These are phyloP conservation scores for Kodamaea sagamina DNA, from an alignment of 805 yeast genomes.

Conservation along the genomic window DNA sequence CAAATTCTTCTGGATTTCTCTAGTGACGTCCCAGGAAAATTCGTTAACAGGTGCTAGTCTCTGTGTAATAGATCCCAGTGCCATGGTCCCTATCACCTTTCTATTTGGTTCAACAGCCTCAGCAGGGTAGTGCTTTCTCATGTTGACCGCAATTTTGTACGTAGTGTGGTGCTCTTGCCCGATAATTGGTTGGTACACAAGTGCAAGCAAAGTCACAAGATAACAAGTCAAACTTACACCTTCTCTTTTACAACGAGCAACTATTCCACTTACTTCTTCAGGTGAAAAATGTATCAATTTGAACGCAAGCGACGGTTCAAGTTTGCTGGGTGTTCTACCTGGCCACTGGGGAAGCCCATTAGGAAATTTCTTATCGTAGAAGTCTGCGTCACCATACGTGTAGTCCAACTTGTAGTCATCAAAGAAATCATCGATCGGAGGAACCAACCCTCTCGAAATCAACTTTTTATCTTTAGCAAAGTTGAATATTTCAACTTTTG, in stretches of 20 bases:
- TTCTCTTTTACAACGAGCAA: conserved; percentile 31
- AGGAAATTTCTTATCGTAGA: conserved; percentile 24
- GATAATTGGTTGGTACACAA: conserved; percentile 30
- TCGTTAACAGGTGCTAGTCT: conserved; percentile 29
- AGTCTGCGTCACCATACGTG: conserved; percentile 25
- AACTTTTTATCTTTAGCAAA: conserved; percentile 20
- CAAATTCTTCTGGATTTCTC: conserved; percentile 14
- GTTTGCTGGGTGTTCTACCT: conserved; percentile 26
- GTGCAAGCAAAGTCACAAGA: conserved; percentile 26
- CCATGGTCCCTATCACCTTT: conserved; percentile 33
- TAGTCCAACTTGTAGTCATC: conserved; percentile 29
- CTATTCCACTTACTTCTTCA: conserved; percentile 22
- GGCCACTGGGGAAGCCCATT: conserved; percentile 28
- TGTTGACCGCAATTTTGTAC: conserved; percentile 33
- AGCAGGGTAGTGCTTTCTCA: conserved; percentile 29
- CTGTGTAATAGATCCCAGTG: conserved; percentile 35
- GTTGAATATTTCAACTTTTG: conserved; percentile 23
- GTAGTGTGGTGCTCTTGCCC: conserved; percentile 27
- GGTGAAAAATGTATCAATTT: conserved; percentile 30
- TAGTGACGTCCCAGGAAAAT: conserved; percentile 38
- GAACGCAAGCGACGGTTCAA: conserved; percentile 22
- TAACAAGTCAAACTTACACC: conserved; percentile 37
- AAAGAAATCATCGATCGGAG: conserved; percentile 36
- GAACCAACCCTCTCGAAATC: conserved; percentile 33
- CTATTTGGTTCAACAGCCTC: conserved; percentile 15